Conservation (phyloP, 257 asterid species). For the Nicotiana knightiana region DNA sequence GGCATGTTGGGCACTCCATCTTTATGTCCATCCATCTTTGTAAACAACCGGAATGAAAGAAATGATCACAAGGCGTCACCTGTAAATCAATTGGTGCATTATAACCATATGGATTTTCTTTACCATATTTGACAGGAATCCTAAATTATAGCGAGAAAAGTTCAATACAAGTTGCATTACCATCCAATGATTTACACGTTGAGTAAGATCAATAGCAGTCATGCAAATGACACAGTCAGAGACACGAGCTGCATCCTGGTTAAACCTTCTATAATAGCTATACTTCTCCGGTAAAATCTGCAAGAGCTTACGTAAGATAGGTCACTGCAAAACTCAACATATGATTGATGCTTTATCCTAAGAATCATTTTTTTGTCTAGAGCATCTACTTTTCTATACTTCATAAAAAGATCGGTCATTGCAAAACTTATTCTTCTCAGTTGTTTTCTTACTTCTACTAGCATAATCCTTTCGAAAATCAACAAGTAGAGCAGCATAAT, state of each 20-base stretch:
- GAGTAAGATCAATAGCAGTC: slow-evolving; percentile 70
- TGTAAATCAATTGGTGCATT: slow-evolving; percentile 12
- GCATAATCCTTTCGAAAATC: background rate
- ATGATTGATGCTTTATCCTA: background rate
- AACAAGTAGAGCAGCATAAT: slow-evolving; percentile 5
- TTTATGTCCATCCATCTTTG: slow-evolving; percentile 99
- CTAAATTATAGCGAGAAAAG: background rate
- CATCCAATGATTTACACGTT: slow-evolving; percentile 80
- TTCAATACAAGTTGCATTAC: slow-evolving; percentile 26
- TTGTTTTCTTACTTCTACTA: background rate
- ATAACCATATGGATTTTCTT: background rate
- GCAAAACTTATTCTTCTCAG: background rate
- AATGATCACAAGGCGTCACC: slow-evolving; percentile 98
- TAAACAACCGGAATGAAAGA: slow-evolving; percentile 82
- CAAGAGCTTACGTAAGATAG: slow-evolving; percentile 11
- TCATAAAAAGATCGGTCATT: background rate
- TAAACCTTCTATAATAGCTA: slow-evolving; percentile 71
- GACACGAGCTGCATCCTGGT: slow-evolving; percentile 51
- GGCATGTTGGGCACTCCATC: slow-evolving; percentile 99
- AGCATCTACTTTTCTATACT: background rate
- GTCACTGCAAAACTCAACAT: background rate
- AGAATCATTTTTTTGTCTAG: background rate
- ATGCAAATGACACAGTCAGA: slow-evolving; percentile 92
- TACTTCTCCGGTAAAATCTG: slow-evolving; percentile 95
- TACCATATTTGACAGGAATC: background rate